Percentiles rank a stretch among this genome's conserved stretches.
These are phyloP conservation scores for Pseudopediastrum boryanum DNA, from an alignment of 139 green algal genomes.

Conservation along the genomic window DNA sequence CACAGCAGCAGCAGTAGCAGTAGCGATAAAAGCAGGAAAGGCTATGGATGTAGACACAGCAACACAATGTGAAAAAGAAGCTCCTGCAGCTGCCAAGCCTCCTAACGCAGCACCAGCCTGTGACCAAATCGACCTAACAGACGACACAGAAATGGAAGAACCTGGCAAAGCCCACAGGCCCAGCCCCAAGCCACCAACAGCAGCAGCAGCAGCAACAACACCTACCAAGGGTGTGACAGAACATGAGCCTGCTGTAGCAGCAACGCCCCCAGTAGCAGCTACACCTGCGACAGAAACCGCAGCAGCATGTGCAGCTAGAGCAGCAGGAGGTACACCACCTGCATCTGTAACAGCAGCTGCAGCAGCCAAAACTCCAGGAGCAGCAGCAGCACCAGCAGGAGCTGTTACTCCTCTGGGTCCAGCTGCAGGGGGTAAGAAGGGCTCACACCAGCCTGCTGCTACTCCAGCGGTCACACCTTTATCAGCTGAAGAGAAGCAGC, in stretches of 20 bases:
- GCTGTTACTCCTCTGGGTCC: neutral
- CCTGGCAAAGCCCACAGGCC: no score
- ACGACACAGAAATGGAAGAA: no score
- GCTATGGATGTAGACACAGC: no score
- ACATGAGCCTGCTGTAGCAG: neutral
- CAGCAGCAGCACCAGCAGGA: neutral
- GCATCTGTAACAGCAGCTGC: neutral
- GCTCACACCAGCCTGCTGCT: neutral
- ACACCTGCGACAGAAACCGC: neutral
- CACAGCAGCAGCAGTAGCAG: no score
- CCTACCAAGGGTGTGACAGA: neutral
- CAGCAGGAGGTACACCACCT: neutral
- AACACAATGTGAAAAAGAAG: no score
- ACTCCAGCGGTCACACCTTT: neutral
- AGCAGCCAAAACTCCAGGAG: neutral
- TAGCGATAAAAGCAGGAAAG: no score
- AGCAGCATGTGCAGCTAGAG: neutral
- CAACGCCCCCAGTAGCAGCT: neutral
- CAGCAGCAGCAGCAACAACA: slow-evolving; percentile 9
- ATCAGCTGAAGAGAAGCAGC: neutral
- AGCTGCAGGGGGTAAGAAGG: neutral
- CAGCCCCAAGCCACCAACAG: neutral
- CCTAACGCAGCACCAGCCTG: no score
- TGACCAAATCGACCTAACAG: no score
- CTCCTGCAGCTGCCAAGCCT: no score